Base-by-base conservation (phyloP, 306 rosid species). In the Rosa chinensis region DNA sequence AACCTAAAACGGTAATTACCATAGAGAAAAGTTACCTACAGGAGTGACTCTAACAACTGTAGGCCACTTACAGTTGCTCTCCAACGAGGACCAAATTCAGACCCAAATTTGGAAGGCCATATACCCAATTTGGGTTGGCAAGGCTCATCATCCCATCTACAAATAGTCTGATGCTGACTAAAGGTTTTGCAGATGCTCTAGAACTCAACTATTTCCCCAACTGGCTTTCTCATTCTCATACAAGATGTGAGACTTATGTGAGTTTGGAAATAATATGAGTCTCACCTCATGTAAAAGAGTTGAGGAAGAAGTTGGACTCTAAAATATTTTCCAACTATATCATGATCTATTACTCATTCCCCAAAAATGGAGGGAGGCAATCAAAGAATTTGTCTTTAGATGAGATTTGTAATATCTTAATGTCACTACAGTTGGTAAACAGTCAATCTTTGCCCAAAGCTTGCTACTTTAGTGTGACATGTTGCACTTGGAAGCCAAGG, bases 401-500 rank as follows among this genome's bases (percentile, higher is more conserved):
- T 16, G 40, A 42, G 66, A 10, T 70, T 45, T 9, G 20, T 16
- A 20, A 13, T 21, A 28, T 52, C 55, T 13, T 32, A 28, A 28
- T 16, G 32, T 62, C 67, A 16, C 37, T 59, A 28, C 16, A 28
- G 68, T 62, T 49, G 6, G 63, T 44, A 73, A 32, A 61, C 28
- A 23, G 40, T 40, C 43, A 14, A 47, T 69, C 23, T 45, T 37
- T 10, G 40, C 67, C 8, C 20, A 28, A 16, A 66, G 16, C 10
- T 72, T 40, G 40, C 20, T 47, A 72, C 64, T 75, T 44, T 21
- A 40, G 17, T 23, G 44, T 42, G 9, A 25, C 42, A 77, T 42
- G 25, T 53, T 42, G 48, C 71, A 58, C 14, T 70, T 32, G 37
- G 52, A 78, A 40, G 18, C 66, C 66, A 68, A 83, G 42, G 40